Evolutionary conservation across 768 basidiomycete species (phyloP), one percentile per base, ranked within the genome.

Genomic region (Tephrocybe rancida): DNA sequence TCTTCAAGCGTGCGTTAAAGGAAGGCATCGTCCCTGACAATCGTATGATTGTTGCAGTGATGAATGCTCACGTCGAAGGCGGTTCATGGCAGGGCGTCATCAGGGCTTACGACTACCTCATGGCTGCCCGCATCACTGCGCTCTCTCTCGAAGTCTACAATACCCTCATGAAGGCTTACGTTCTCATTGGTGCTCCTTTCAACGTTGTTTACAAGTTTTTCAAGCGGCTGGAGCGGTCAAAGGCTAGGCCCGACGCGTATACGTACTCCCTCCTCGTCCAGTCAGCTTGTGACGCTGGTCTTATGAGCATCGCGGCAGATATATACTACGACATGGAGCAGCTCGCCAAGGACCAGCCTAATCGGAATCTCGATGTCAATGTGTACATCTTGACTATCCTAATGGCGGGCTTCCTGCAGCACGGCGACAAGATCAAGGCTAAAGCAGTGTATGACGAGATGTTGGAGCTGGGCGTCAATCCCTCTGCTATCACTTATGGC

Each of bases 31-130:
- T 70, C 14, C 88, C 88, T 2, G 86, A 90, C 65, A 73, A 75
- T 30, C 71, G 66, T 34, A 86, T 92, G 86, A 73, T 86, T 58
- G 79, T 82, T 13, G 71, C 87, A 5, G 67, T 96, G 44, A 85
- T 98, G 85, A 84, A 90, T 61, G 92, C 88, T 0, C 84, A 95
- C 63, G 87, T 92, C 44, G 85, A 90, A 62, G 79, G 85, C 1
- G 90, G 88, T 1, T 84, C 86, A 10, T 97, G 92, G 92, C 67
- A 73, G 41, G 85, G 85, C 22, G 92, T 87, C 18, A 77, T 92
- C 52, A 77, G 81, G 21, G 72, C 84, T 11, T 96, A 88, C 63
- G 82, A 87, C 58, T 84, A 81, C 58, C 92, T 41, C 67, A 70
- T 32, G 60, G 71, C 30, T 65, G 73, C 25, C 62, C 64, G 10